Base-by-base conservation (phyloP, 768 basidiomycete species). In the Neoboletus magnificus region DNA sequence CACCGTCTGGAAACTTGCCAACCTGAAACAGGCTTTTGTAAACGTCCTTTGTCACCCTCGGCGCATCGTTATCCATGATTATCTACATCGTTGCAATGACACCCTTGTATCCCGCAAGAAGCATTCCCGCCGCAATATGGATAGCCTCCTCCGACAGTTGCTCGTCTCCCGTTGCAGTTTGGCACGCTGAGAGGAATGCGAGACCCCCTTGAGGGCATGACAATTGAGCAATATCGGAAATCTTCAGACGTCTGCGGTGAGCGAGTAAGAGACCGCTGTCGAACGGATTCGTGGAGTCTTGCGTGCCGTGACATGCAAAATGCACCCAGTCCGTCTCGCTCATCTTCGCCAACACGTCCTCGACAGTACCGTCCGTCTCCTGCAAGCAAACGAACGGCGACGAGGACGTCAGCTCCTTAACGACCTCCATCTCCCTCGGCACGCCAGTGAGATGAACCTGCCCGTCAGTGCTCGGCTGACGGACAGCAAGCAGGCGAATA, bases 251-350 rank as follows among this genome's bases (percentile, higher is more conserved):
- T 25, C 3, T 40, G 20, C 36, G 3, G 18, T 45, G 5, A 2
- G 35, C 50, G 25, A 69, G 62, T 2, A 47, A 8, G 37, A 71
- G 61, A 5, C 44, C 56, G 29, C 62, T 66, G n/a, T 65, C 47
- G 18, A 63, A 44, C 8, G 71, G 70, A 15, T 61, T 40, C 16
- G 36, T 7, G 18, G 42, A 7, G 30, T 63, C 56, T 41, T 70
- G 65, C 7, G 37, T 29, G 5, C 66, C 73, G 32, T 74, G 73
- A 41, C 72, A 73, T 20, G 68, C 68, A 40, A 74, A 58, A 53
- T 73, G 73, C 2, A 66, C 65, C 67, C 48, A 50, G 11, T 49
- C 30, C 8, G 32, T 30, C 13, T 30, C 15, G 3, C n/a, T n/a
- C 50, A 51, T 45, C 5, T 37, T 29, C 1, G n/a, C 27, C 29